Percentiles rank a stretch among this genome's conserved stretches.
Conservation (phyloP, 2,329 filamentous ascomycete species). For the Orbilia blumenaviensis region DNA sequence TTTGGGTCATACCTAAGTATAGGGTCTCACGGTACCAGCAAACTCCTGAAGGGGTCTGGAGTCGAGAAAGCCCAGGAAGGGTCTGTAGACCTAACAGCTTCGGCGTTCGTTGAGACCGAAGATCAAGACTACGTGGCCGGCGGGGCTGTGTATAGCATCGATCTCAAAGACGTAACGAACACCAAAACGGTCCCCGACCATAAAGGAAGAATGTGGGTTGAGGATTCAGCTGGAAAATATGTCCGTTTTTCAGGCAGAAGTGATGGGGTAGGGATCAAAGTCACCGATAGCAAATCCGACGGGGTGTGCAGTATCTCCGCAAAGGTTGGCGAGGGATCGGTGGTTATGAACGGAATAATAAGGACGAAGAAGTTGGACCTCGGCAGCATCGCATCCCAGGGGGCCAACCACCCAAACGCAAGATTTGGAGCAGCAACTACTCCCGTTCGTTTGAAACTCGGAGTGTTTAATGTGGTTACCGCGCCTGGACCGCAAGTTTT, state of each 20-base stretch:
- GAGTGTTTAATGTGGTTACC: constrained; percentile 35
- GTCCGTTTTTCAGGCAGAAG: constrained; percentile 2
- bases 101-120: constrained; percentile 45
- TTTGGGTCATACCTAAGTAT: constrained; percentile 55
- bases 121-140: constrained; percentile 52
- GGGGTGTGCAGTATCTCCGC: not conserved
- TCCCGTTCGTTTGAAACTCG: constrained; percentile 15
- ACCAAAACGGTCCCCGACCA: not conserved
- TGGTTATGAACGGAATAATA: constrained; percentile 1
- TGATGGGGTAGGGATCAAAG: not conserved
- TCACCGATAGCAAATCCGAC: not conserved
- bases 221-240: not conserved
- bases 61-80: constrained; percentile 4
- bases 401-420: constrained; percentile 33
- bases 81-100: constrained; percentile 34
- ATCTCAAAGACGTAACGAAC: constrained; percentile 25
- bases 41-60: constrained; percentile 1
- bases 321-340: not conserved
- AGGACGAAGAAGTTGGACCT: not conserved
- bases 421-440: constrained; percentile 47
- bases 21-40: constrained; percentile 32
- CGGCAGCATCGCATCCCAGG: not conserved
- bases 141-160: constrained; percentile 46
- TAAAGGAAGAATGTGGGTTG: not conserved
- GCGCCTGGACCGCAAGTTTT: constrained; percentile 32